Conservation (phyloP, 768 basidiomycete species). For the Myochromella boudieri region DNA sequence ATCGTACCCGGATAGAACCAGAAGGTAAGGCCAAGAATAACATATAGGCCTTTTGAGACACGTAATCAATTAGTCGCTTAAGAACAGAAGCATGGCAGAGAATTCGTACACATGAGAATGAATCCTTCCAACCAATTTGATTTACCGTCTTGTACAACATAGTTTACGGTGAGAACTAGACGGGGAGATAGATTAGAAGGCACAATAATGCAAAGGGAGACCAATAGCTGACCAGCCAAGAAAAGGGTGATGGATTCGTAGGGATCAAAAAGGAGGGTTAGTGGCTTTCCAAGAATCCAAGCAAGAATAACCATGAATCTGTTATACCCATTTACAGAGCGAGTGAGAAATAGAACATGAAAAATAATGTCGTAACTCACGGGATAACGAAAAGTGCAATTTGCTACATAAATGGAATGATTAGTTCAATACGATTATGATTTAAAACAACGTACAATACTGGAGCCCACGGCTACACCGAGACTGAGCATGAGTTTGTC, state of each 20-base stretch:
- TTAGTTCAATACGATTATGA: slow-evolving; percentile 10
- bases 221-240: slow-evolving; percentile 34
- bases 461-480: slow-evolving; percentile 85
- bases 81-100: background rate
- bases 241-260: slow-evolving; percentile 75
- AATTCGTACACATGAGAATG: slow-evolving; percentile 59
- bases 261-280: slow-evolving; percentile 84
- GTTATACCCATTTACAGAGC: background rate
- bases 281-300: slow-evolving; percentile 79
- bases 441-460: slow-evolving; percentile 54
- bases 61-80: background rate
- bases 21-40: slow-evolving; percentile 70
- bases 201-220: background rate
- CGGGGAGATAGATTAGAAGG: background rate
- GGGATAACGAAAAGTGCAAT: slow-evolving; percentile 49
- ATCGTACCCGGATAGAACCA: too few relatives aligned
- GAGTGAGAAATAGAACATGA: background rate
- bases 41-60: slow-evolving; percentile 50
- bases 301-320: slow-evolving; percentile 76
- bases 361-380: slow-evolving; percentile 22
- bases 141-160: slow-evolving; percentile 81
- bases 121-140: slow-evolving; percentile 91
- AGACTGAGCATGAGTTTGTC: slow-evolving; percentile 87
- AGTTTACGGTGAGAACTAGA: slow-evolving; percentile 79
- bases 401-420: slow-evolving; percentile 47